Evolutionary conservation across 257 asterid species (phyloP).

Genomic region (Capsicum pubescens): DNA sequence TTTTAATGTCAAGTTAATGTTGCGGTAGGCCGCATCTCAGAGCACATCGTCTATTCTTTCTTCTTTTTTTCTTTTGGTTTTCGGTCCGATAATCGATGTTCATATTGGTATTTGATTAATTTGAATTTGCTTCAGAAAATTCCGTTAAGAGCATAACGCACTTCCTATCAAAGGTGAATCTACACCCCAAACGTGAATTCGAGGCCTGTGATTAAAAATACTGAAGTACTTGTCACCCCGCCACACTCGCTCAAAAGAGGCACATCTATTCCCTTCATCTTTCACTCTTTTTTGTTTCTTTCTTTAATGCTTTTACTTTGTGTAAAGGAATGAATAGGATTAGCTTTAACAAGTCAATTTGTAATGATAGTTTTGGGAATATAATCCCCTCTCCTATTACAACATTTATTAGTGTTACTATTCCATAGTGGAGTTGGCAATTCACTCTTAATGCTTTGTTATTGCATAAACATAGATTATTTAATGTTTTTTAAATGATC

Average conservation of each 20-base stretch:
- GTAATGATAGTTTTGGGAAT: constrained; percentile 27
- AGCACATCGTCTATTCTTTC: constrained; percentile 20
- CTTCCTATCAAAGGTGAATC: too few species aligned
- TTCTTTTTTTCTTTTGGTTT: neutral
- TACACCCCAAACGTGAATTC: too few species aligned
- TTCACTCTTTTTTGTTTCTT: neutral
- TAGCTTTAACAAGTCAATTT: constrained; percentile 27
- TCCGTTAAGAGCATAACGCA: too few species aligned
- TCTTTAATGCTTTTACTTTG: neutral
- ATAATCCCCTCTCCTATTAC: neutral
- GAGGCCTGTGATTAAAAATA: too few species aligned
- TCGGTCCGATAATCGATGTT: too few species aligned
- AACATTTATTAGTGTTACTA: neutral
- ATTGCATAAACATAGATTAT: neutral
- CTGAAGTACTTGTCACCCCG: too few species aligned
- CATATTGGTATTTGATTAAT: too few species aligned
- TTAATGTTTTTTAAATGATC: neutral
- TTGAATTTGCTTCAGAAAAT: too few species aligned
- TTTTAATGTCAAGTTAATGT: constrained; percentile 22
- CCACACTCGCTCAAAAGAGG: too few species aligned
- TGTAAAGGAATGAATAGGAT: constrained; percentile 8
- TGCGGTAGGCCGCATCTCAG: constrained; percentile 42
- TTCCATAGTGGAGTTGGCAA: constrained; percentile 25
- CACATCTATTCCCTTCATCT: constrained; percentile 25
- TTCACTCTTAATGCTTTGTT: constrained; percentile 4